These are phyloP conservation scores for Pulveroboletus sp. DNA, from an alignment of 768 basidiomycete species.

Conservation along the genomic window DNA sequence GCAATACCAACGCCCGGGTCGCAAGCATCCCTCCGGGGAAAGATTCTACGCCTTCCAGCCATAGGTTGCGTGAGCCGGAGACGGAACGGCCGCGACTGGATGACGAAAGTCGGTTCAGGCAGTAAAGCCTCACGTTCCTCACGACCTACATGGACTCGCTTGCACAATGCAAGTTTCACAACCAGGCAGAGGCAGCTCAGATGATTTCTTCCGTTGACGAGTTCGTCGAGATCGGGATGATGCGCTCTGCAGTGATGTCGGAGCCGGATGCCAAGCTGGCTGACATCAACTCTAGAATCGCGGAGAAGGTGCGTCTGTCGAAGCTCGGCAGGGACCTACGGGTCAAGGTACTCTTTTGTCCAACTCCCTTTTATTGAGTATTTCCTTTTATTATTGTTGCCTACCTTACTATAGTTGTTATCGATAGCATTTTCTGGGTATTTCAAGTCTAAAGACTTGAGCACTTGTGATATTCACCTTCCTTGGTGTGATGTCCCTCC, in stretches of 20 bases:
- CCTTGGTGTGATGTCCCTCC: too few species aligned
- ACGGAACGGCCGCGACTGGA: constrained; percentile 9
- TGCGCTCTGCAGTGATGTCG: constrained; percentile 11
- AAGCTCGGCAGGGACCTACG: background rate
- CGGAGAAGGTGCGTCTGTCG: constrained; percentile 9
- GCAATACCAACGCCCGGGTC: background rate
- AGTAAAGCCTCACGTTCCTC: constrained; percentile 20
- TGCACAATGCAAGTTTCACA: constrained; percentile 16
- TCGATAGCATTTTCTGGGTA: too few species aligned
- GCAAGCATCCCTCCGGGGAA: too few species aligned
- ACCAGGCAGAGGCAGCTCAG: constrained; percentile 10
- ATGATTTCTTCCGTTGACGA: constrained; percentile 20
- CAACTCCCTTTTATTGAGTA: too few species aligned
- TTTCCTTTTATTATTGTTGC: too few species aligned
- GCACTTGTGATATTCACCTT: too few species aligned
- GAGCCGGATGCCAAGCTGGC: constrained; percentile 16
- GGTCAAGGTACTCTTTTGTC: too few species aligned
- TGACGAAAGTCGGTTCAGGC: constrained; percentile 18
- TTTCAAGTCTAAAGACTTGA: too few species aligned
- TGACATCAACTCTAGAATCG: constrained; percentile 7
- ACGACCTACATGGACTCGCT: constrained; percentile 27
- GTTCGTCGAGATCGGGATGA: constrained; percentile 19
- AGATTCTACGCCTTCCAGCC: background rate
- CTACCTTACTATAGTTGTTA: too few species aligned
- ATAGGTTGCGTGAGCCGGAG: constrained; percentile 4